These are phyloP conservation scores for Metschnikowia baotianmanensis DNA, from an alignment of 805 yeast genomes.

Conservation along the genomic window DNA sequence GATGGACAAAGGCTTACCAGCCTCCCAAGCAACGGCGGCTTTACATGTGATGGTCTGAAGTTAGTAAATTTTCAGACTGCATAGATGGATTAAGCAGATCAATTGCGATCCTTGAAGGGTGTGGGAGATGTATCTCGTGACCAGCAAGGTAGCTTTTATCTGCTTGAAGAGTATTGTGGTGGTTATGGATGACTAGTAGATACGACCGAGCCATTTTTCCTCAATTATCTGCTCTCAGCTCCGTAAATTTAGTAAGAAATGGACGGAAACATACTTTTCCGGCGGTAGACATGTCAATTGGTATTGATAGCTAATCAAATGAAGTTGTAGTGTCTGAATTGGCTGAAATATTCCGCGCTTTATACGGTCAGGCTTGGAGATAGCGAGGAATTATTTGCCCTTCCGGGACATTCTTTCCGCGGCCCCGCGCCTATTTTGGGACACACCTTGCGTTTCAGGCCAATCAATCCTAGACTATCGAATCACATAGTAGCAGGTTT, in stretches of 20 bases:
- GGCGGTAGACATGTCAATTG: conserved; percentile 20
- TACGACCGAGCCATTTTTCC: too few species aligned
- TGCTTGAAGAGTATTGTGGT: background rate
- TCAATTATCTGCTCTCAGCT: too few species aligned
- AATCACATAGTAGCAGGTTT: too few species aligned
- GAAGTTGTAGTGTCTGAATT: background rate
- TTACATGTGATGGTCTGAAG: conserved; percentile 68
- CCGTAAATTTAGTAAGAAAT: too few species aligned
- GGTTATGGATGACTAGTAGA: conserved; percentile 2
- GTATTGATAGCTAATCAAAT: background rate
- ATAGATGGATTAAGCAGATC: background rate
- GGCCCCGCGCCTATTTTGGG: background rate
- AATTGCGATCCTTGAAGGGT: background rate
- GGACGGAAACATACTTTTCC: conserved; percentile 25
- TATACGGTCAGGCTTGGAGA: conserved; percentile 2
- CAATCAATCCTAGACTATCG: background rate
- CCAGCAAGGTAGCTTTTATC: conserved; percentile 8
- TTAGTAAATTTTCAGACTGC: conserved; percentile 4
- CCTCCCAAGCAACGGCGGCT: conserved; percentile 98
- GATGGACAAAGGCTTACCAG: conserved; percentile 74
- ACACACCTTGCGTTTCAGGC: background rate
- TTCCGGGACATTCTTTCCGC: conserved; percentile 9
- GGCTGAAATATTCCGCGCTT: conserved; percentile 3
- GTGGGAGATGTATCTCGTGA: conserved; percentile 1
- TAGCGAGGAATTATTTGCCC: conserved; percentile 7